These are phyloP conservation scores for Pseudoneurospora amorphoporcata DNA, from an alignment of 495 filamentous ascomycete genomes.

Conservation along the genomic window DNA sequence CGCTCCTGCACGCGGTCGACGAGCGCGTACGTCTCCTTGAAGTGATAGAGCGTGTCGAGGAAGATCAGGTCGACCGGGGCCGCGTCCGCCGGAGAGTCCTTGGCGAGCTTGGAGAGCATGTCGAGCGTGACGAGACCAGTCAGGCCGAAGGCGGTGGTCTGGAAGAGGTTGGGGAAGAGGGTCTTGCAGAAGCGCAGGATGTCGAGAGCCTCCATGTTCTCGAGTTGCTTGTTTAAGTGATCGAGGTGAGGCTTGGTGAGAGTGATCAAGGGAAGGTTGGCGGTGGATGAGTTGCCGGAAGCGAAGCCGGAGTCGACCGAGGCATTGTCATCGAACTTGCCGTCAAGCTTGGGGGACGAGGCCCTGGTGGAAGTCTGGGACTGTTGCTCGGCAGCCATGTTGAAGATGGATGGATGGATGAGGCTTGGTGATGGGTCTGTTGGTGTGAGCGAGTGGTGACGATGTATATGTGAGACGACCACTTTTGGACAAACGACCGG, in stretches of 20 bases:
- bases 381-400: conserved; percentile 19
- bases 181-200: conserved; percentile 87
- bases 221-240: conserved; percentile 80
- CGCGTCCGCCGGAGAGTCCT: conserved; percentile 47
- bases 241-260: conserved; percentile 85
- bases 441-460: background rate
- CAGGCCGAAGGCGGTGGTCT: conserved; percentile 94
- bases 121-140: conserved; percentile 90
- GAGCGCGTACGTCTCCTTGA: conserved; percentile 75
- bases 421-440: background rate
- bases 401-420: conserved; percentile 6
- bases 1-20: conserved; percentile 64
- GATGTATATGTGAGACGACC: background rate
- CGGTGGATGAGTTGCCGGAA: conserved; percentile 52
- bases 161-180: conserved; percentile 82
- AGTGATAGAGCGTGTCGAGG: conserved; percentile 95
- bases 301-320: conserved; percentile 82
- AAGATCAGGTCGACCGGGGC: conserved; percentile 80
- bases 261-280: conserved; percentile 42
- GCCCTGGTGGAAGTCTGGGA: conserved; percentile 20
- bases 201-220: conserved; percentile 65
- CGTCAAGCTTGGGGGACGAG: conserved; percentile 24
- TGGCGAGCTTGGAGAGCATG: conserved; percentile 80
- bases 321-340: conserved; percentile 22
- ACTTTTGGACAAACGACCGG: background rate